Percentiles rank a stretch among this genome's conserved stretches.
These are phyloP conservation scores for Phytophthora vignae DNA, from an alignment of 352 stramenopile species.

Conservation along the genomic window DNA sequence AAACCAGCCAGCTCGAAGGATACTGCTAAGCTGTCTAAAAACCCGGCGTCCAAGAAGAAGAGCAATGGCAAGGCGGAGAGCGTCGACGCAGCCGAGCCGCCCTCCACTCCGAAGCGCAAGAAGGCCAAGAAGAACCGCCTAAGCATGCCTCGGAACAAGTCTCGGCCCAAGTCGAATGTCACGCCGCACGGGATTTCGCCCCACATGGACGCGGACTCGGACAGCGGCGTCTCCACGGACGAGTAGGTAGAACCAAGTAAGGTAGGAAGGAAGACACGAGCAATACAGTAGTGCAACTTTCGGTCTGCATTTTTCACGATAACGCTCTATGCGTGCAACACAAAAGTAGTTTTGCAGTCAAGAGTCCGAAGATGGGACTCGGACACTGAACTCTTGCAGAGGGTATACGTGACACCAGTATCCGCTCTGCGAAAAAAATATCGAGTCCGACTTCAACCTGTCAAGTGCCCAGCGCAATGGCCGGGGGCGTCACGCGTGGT, in stretches of 20 bases:
- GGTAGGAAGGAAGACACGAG: neutral
- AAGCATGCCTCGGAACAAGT: constrained; percentile 43
- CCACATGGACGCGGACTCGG: constrained; percentile 47
- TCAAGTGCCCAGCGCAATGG: neutral
- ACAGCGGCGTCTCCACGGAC: constrained; percentile 45
- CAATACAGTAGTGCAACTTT: constrained; percentile 26
- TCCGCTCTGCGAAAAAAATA: constrained; percentile 9
- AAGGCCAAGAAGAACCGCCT: constrained; percentile 39
- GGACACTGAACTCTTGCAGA: neutral
- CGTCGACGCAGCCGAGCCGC: constrained; percentile 4
- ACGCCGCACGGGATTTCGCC: constrained; percentile 44
- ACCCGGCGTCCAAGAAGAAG: constrained; percentile 17
- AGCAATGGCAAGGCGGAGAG: constrained; percentile 25
- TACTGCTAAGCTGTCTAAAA: constrained; percentile 15
- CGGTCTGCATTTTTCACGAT: neutral
- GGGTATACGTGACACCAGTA: neutral
- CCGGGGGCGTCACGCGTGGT: neutral
- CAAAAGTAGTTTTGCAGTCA: neutral
- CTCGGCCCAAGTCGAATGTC: constrained; percentile 27
- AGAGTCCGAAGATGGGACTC: neutral
- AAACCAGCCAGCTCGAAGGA: constrained; percentile 28
- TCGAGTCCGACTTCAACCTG: constrained; percentile 2
- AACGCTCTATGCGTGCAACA: neutral
- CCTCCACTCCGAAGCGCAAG: constrained; percentile 30
- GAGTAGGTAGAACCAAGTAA: constrained; percentile 27